Evolutionary conservation across 2,329 filamentous ascomycete species (phyloP), one percentile per base, ranked within the genome.

Genomic region (Conoideocrella luteorostrata): DNA sequence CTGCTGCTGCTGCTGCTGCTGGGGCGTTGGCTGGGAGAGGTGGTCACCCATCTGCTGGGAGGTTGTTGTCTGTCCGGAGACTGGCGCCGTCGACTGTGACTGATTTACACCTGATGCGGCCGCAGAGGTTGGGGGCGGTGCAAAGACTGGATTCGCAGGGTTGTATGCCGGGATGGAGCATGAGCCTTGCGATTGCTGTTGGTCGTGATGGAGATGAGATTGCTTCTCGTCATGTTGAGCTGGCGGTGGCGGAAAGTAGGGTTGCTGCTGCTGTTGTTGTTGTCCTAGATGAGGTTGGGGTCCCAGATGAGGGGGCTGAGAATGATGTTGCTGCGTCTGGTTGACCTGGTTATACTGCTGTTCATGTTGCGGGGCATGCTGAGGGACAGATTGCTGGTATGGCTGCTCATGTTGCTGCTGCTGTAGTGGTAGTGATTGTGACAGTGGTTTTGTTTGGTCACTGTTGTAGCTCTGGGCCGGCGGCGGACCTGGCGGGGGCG

Each of bases 121-220:
- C 23, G 30, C 24, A 2, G n/a, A n/a, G n/a, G 49, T 39, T 1
- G 59, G 57, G 21, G 57, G 58, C 5, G 58, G 55, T 1, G 59
- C 58, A 48, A 62, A 62, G 29, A 48, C 47, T 26, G 60, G 58
- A 22, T 54, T 51, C 3, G 58, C 58, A 38, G 60, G 59, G 32
- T 60, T 52, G 33, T 63, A 62, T 4, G 53, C 46, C 3, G 60
- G 58, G 20, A 63, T 62, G 7, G 46, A 36, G 20, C 61, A 61
- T 38, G 45, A 47, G 11, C 44, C 37, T n/a, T 41, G 18, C n/a
- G 43, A 40, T 4, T 45, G 44, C 6, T 45, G 43, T 17, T 46
- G 49, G 26, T 40, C 11, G 7, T 47, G 43, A 26, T 49, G 47
- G n/a, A 36, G 24, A 12, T 30, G 35, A 6, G 45, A 46, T 7